Percentiles rank a stretch among this genome's conserved stretches.
Conservation (phyloP, 1,139 yeast genomes). For the Blastobotrys buckinghamii region DNA sequence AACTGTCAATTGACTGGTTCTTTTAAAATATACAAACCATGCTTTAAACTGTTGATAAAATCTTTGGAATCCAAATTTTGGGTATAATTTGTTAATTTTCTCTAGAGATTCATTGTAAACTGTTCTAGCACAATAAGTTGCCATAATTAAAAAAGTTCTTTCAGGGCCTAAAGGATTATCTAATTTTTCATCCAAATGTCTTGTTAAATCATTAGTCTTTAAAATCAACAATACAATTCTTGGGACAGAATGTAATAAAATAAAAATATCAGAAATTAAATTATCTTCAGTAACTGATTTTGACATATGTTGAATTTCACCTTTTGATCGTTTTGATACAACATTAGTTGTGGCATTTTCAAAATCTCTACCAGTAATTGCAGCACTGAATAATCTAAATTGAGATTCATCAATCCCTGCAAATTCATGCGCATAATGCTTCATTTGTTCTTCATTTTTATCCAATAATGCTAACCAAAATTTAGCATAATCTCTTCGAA, state of each 20-base stretch:
- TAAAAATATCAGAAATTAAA: conserved; percentile 71
- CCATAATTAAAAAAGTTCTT: conserved; percentile 82
- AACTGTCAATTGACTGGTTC: conserved; percentile 48
- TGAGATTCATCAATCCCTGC: conserved; percentile 78
- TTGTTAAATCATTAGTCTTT: conserved; percentile 89
- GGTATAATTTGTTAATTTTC: conserved; percentile 30
- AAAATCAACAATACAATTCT: conserved; percentile 76
- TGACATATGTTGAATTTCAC: conserved; percentile 57
- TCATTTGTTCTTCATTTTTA: conserved; percentile 60
- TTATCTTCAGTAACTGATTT: conserved; percentile 52
- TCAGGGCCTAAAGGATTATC: conserved; percentile 83
- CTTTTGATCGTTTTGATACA: conserved; percentile 44
- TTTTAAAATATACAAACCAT: conserved; percentile 49
- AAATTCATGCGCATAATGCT: conserved; percentile 63
- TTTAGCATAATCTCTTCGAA: conserved; percentile 79
- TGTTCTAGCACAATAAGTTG: conserved; percentile 78
- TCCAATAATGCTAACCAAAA: conserved; percentile 90
- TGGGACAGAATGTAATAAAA: conserved; percentile 73
- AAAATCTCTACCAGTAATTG: conserved; percentile 85
- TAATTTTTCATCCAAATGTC: conserved; percentile 79
- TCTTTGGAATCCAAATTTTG: conserved; percentile 31
- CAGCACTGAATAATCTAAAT: conserved; percentile 82
- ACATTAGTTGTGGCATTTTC: conserved; percentile 66
- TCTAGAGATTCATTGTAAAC: conserved; percentile 64
- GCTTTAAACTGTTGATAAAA: conserved; percentile 23